Conservation (phyloP, 1,284 basidiomycete genomes). For the Apiotrichum sp. region DNA sequence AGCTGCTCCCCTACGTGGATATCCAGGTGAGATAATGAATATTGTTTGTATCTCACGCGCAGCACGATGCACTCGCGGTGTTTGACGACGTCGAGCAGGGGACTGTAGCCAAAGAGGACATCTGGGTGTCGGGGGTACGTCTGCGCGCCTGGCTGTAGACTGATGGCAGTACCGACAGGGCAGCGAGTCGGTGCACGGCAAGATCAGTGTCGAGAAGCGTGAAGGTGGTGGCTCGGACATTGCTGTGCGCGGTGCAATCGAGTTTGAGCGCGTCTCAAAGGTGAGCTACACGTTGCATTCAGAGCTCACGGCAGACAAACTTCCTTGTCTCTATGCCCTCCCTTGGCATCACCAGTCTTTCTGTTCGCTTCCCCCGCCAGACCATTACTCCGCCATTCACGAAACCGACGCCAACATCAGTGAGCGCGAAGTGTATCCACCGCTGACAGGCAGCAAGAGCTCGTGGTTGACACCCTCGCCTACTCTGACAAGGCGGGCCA, state of each 20-base stretch:
- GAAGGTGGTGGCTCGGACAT: constrained; percentile 29
- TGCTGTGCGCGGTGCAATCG: constrained; percentile 27
- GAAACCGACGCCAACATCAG: constrained; percentile 25
- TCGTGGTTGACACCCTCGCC: constrained; percentile 41
- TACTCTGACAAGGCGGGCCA: constrained; percentile 30
- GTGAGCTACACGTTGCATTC: constrained; percentile 10
- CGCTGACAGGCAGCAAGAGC: constrained; percentile 16
- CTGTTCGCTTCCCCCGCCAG: constrained; percentile 40
- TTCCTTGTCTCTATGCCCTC: constrained; percentile 32
- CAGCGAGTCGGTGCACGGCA: constrained; percentile 38
- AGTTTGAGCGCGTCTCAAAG: constrained; percentile 29
- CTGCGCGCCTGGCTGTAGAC: not conserved
- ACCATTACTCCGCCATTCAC: constrained; percentile 33
- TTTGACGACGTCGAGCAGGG: constrained; percentile 47
- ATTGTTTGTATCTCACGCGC: not conserved
- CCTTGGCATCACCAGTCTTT: constrained; percentile 18
- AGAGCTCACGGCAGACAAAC: constrained; percentile 24
- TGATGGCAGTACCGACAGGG: constrained; percentile 34
- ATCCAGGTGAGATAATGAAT: constrained; percentile 35
- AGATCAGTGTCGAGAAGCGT: constrained; percentile 24
- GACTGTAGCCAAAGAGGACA: constrained; percentile 34
- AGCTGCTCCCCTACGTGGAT: constrained; percentile 31
- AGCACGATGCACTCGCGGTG: constrained; percentile 45
- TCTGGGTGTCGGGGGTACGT: constrained; percentile 46
- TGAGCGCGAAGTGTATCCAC: constrained; percentile 8